Conservation (phyloP, 169 alveolate genomes). For the Plasmodium reichenowi region DNA sequence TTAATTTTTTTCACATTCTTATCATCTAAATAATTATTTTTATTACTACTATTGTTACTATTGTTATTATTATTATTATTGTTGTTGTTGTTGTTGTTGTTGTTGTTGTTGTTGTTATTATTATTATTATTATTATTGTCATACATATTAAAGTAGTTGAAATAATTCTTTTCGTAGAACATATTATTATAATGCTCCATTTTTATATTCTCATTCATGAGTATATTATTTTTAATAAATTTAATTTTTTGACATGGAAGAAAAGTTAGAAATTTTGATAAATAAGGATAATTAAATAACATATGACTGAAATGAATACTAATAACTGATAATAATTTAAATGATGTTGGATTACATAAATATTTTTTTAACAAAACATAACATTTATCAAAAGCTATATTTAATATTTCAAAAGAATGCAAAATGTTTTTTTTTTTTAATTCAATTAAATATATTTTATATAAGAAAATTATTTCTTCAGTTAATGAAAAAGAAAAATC, state of each 20-base stretch:
- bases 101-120: not conserved
- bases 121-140: not conserved
- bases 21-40: not conserved
- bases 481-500: conserved; percentile 72
- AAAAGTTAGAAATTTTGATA: conserved; percentile 19
- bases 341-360: conserved; percentile 60
- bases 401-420: conserved; percentile 35
- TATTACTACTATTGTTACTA: not conserved
- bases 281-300: conserved; percentile 51
- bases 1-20: too few relatives aligned
- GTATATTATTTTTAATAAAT: conserved; percentile 40
- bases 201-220: conserved; percentile 23
- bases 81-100: not conserved
- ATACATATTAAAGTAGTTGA: not conserved
- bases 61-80: not conserved
- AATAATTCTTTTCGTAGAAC: conserved; percentile 4
- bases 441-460: conserved; percentile 62
- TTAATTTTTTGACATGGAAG: conserved; percentile 25
- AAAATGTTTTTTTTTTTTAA: conserved; percentile 58
- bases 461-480: conserved; percentile 51
- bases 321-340: conserved; percentile 55
- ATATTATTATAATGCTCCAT: conserved; percentile 4
- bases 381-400: conserved; percentile 45
- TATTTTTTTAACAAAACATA: conserved; percentile 58
- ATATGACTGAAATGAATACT: conserved; percentile 44